Evolutionary conservation across 2,329 filamentous ascomycete species (phyloP).

Genomic region (Hyphodiscus sp.): DNA sequence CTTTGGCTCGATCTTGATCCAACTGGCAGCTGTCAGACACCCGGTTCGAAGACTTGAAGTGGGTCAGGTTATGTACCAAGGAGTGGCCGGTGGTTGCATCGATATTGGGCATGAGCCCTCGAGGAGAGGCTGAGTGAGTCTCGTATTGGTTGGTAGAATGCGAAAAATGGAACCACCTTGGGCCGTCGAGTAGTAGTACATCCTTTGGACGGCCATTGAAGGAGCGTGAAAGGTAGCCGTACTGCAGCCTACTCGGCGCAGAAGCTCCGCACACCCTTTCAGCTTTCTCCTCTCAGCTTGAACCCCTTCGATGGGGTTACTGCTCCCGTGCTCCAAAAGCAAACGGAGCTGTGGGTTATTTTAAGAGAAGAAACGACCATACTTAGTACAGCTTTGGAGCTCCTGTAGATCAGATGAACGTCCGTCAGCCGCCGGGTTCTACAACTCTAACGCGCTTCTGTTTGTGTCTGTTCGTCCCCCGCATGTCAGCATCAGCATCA

Average conservation of each 20-base stretch:
- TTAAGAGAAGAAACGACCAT: neutral
- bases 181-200: neutral
- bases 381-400: neutral
- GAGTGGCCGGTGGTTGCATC: neutral
- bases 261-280: neutral
- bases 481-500: too few species aligned
- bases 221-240: neutral
- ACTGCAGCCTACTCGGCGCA: neutral
- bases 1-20: too few species aligned
- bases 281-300: neutral
- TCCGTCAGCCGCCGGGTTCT: neutral
- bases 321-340: neutral
- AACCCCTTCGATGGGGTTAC: neutral
- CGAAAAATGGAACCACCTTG: neutral
- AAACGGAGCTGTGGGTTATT: neutral
- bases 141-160: neutral
- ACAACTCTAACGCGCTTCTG: conserved; percentile 4
- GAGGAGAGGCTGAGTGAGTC: neutral
- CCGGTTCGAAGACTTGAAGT: too few species aligned
- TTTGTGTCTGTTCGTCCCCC: neutral
- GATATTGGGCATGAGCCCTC: neutral
- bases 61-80: neutral
- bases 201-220: neutral
- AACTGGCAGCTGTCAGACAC: too few species aligned
- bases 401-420: neutral